A percentile compares a stretch with the other conserved stretches of the same genome.
These are phyloP conservation scores for Phytophthora boehmeriae DNA, from an alignment of 352 stramenopile species.

Conservation along the genomic window DNA sequence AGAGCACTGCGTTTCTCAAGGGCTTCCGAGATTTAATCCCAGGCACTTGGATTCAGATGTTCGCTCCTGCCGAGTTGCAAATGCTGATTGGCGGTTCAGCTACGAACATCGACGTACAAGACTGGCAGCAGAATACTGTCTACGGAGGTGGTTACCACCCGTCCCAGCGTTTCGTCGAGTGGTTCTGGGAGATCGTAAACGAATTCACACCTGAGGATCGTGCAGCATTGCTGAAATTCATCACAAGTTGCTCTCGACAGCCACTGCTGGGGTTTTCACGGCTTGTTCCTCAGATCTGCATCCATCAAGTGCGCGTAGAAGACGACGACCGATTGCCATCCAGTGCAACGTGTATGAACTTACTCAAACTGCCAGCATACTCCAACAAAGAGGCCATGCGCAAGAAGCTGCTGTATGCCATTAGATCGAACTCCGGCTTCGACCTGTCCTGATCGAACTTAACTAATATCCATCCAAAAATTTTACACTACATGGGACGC, in stretches of 20 bases:
- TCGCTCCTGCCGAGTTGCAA: constrained; percentile 93
- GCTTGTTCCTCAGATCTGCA: constrained; percentile 95
- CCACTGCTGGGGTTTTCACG: constrained; percentile 95
- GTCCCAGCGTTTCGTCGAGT: constrained; percentile 68
- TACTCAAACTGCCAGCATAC: constrained; percentile 97
- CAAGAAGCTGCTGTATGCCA: constrained; percentile 96
- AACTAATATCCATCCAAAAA: neutral
- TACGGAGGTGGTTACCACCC: constrained; percentile 96
- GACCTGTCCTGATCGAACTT: constrained; percentile 88
- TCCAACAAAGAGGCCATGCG: constrained; percentile 94
- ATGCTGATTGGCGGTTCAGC: constrained; percentile 92
- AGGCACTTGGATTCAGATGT: constrained; percentile 81
- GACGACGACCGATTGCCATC: constrained; percentile 77
- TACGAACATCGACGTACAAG: constrained; percentile 94
- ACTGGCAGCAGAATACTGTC: constrained; percentile 92
- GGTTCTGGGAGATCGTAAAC: constrained; percentile 81
- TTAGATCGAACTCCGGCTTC: constrained; percentile 96
- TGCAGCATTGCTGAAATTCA: constrained; percentile 94
- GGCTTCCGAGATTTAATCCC: constrained; percentile 83
- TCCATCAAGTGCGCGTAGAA: constrained; percentile 85
- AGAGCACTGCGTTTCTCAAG: constrained; percentile 67
- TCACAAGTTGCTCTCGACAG: constrained; percentile 92
- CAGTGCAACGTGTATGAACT: constrained; percentile 97
- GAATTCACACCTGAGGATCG: constrained; percentile 85
- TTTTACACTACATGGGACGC: neutral